Evolutionary conservation across 495 filamentous ascomycete genomes (phyloP).

Genomic region (Lasiosphaeria hispida): DNA sequence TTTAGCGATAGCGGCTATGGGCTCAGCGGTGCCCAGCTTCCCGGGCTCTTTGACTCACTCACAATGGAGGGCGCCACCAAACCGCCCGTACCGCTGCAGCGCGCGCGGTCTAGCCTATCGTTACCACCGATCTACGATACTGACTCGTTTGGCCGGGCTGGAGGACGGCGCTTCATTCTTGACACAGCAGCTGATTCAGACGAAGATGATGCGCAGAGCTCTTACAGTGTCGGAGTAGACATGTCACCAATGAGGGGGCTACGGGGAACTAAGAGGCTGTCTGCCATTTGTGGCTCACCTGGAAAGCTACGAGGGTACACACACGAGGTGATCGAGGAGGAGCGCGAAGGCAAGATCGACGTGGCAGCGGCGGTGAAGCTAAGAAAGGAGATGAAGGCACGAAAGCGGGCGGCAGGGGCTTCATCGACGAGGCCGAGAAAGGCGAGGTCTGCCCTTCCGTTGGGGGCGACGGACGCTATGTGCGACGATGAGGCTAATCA

Average conservation of each 20-base stretch:
- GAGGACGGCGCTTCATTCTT: slow-evolving; percentile 18
- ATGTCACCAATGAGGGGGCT: neutral
- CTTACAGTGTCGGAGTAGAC: neutral
- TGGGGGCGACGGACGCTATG: neutral
- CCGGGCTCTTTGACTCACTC: slow-evolving; percentile 33
- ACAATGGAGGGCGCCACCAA: neutral
- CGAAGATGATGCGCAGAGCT: neutral
- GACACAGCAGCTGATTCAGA: slow-evolving; percentile 19
- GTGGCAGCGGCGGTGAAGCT: slow-evolving; percentile 27
- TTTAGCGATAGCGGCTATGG: slow-evolving; percentile 41
- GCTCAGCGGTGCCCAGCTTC: slow-evolving; percentile 31
- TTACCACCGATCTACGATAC: neutral
- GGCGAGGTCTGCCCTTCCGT: neutral
- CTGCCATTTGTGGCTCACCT: slow-evolving; percentile 2
- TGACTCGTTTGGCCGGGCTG: slow-evolving; percentile 17
- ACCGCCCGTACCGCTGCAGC: neutral
- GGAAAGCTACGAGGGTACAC: neutral
- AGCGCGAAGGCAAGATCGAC: slow-evolving; percentile 25
- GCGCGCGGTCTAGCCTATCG: neutral
- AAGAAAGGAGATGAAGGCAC: slow-evolving; percentile 34
- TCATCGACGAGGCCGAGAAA: neutral
- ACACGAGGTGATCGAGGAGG: slow-evolving; percentile 16
- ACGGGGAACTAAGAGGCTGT: slow-evolving; percentile 12
- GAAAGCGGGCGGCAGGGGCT: slow-evolving; percentile 19
- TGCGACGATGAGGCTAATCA: slow-evolving; percentile 18